Conservation (phyloP, 139 green algal genomes). For the Chlorella sp. region DNA sequence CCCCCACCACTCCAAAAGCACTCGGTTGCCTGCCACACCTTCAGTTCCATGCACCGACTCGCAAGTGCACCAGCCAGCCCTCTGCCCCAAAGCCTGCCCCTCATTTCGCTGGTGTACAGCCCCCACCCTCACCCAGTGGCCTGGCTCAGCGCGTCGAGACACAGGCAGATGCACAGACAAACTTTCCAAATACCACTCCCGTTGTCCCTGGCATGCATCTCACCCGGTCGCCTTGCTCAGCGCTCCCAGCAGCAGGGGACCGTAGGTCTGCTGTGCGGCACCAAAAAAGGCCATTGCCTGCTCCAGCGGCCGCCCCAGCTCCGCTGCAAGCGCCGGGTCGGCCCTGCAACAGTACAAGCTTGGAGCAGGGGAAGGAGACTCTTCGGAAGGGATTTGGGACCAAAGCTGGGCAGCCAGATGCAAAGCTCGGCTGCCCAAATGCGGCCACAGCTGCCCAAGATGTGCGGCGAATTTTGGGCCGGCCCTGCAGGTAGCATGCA, state of each 20-base stretch:
- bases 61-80: too few relatives aligned
- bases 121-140: too few relatives aligned
- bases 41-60: neutral
- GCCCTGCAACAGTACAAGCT: neutral
- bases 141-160: too few relatives aligned
- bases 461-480: too few relatives aligned
- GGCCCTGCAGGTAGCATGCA: too few relatives aligned
- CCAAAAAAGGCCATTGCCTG: conserved; percentile 22
- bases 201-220: too few relatives aligned
- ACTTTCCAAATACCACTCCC: neutral
- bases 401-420: neutral
- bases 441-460: too few relatives aligned
- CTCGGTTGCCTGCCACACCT: neutral
- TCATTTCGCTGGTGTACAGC: neutral
- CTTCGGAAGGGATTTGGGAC: too few relatives aligned
- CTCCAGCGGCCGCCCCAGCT: conserved; percentile 30
- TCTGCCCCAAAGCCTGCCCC: neutral
- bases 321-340: conserved; percentile 21
- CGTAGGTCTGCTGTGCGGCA: neutral
- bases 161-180: too few relatives aligned
- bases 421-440: neutral
- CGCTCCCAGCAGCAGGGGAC: conserved; percentile 24
- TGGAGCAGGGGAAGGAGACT: too few relatives aligned
- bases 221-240: conserved; percentile 37
- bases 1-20: too few relatives aligned